Conservation (phyloP, 75 land plant species). For the Selaginella tamariscina region DNA sequence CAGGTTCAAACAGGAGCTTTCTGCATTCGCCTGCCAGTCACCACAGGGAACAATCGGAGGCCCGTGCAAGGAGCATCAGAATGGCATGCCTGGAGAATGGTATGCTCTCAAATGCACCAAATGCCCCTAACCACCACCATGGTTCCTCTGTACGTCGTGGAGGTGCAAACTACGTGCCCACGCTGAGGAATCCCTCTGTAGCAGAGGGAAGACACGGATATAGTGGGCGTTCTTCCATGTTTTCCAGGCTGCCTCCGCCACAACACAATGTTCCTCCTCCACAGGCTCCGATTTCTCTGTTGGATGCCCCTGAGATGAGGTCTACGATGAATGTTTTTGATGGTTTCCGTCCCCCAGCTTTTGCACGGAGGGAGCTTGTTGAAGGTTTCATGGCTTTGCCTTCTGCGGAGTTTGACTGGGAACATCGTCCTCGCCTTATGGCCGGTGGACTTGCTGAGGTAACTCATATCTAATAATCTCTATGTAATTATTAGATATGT, state of each 20-base stretch:
- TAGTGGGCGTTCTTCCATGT: not conserved
- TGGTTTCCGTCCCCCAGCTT: not conserved
- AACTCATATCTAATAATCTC: not conserved
- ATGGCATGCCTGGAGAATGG: not conserved
- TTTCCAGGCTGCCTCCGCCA: no score
- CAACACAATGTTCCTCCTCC: not conserved
- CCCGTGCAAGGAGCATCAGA: not conserved
- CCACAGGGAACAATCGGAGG: not conserved
- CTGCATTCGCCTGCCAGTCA: not conserved
- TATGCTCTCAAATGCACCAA: not conserved
- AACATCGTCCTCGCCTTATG: constrained; percentile 21
- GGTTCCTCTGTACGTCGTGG: not conserved
- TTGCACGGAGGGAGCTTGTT: constrained; percentile 15
- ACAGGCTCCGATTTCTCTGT: not conserved
- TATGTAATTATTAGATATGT: not conserved
- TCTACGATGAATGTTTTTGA: no score
- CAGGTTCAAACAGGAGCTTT: not conserved
- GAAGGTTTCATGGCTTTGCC: constrained; percentile 21
- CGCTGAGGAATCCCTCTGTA: not conserved
- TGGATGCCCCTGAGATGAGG: not conserved
- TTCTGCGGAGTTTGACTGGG: constrained; percentile 20
- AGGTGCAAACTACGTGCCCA: not conserved
- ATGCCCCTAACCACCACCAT: no score
- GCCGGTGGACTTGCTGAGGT: constrained; percentile 32
- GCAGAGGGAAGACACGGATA: not conserved